Evolutionary conservation across 306 rosid species (phyloP), one percentile per base, ranked within the genome.

Genomic region (Rosa chinensis): DNA sequence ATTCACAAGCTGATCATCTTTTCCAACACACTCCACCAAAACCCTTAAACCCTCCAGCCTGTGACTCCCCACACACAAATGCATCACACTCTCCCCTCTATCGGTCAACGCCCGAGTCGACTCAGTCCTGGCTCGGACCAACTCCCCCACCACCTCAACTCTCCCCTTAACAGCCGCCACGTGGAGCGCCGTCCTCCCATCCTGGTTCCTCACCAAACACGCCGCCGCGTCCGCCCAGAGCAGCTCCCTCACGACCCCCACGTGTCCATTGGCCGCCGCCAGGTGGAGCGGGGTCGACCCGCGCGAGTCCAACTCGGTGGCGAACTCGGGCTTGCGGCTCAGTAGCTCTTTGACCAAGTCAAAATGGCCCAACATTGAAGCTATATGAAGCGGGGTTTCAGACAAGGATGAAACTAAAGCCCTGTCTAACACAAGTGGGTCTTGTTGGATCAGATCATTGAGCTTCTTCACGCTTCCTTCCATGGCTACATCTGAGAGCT

Each of bases 81-180:
- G 87, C 77, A 84, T 39, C 43, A 35, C 81, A 23, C 66, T 84
- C 77, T 79, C 85, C 2, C 85, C 80, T 6, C 76, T 32, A 39
- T 81, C 85, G 0, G 80, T 66, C n/a, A 74, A 25, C 42, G 43
- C 75, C 75, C 70, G 79, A 21, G 79, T 72, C 55, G 80, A 82
- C 43, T 72, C 74, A 17, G 23, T 71, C n/a, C 25, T 69, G 18
- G 39, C 80, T 25, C 74, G 39, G 4, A 74, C 49, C 61, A 81
- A 71, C 82, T 80, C 87, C 11, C 28, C 35, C 63, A 77, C 9
- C 37, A 78, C 82, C 56, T 68, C 53, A 2, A 69, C 82, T 9
- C 82, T 79, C 25, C 87, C 84, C 64, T 84, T 84, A 5, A 62
- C 20, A 17, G 84, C 84, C 7, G 87, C 87, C 43, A 81, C 77